Base-by-base conservation (phyloP, 257 asterid genomes). In the Orobanche coerulescens region DNA sequence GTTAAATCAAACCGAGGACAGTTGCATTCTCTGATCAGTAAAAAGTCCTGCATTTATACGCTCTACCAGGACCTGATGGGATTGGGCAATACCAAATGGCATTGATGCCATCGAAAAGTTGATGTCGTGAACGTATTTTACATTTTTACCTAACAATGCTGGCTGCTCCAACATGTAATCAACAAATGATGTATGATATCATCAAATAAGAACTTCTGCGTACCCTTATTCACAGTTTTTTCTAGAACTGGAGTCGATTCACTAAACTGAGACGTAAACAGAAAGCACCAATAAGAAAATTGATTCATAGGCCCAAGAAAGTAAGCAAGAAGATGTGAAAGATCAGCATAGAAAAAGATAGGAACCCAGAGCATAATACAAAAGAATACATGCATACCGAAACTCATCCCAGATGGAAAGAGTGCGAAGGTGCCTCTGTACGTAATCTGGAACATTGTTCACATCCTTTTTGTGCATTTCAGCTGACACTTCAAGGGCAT, bases 401-500 rank as follows among this genome's bases (percentile, higher is more conserved):
- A 84, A 64, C 71, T 92, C 98, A 48, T 92, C 96, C 98, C 98
- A 92, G 61, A 92, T 87, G 60, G 95, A 58, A 67, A 86, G 88
- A 65, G 95, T 76, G 46, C 91, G 95, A 63, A 92, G 91, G 77
- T 92, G 98, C 53, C 94, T 81, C 75, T 92, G 94, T 71, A 92
- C 81, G 65, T 76, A 88, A 69, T 92, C 96, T 25, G 91, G 79
- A 55, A 92, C 89, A 81, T 79, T 86, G 71, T 82, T 92, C 15
- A 49, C 60, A 57, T 88, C 98, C 83, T 72, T 81, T 71, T 92
- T 92, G 78, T 80, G 85, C 95, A 92, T 86, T 75, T 84, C 95
- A 59, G 96, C 90, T 50, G 98, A 92, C 61, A 92, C 98, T 82
- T 92, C 96, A 73, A 92, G 95, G 71, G 95, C 95, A 77, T 92